A percentile compares a stretch with the other conserved stretches of the same genome.
Evolutionary conservation across 192 early-diverging fungal species (phyloP).

Genomic region (Spizellomyces punctatus): DNA sequence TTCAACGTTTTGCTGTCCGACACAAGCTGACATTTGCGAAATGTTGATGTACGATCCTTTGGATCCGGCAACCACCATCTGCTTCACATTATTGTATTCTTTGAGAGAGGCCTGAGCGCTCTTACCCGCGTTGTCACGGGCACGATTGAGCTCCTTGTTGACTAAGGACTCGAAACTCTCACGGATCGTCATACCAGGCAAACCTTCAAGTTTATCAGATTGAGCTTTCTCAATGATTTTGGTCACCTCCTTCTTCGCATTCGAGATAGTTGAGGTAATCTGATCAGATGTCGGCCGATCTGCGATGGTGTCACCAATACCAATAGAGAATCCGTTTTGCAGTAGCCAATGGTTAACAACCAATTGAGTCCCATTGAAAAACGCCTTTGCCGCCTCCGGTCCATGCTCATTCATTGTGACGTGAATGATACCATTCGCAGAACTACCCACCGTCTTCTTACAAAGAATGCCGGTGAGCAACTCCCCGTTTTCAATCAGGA

Average conservation of each 20-base stretch:
- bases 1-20: slow-evolving; percentile 99
- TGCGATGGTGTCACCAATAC: slow-evolving; percentile 97
- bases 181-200: slow-evolving; percentile 90
- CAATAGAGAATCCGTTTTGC: slow-evolving; percentile 94
- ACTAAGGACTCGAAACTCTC: slow-evolving; percentile 90
- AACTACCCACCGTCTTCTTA: slow-evolving; percentile 91
- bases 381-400: slow-evolving; percentile 78
- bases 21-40: slow-evolving; percentile 97
- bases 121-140: slow-evolving; percentile 91
- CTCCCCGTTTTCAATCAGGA: slow-evolving; percentile 91
- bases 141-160: slow-evolving; percentile 83
- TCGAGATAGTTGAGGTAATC: slow-evolving; percentile 76
- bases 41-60: slow-evolving; percentile 97
- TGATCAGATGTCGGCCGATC: slow-evolving; percentile 75
- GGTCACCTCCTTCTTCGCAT: slow-evolving; percentile 76
- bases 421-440: slow-evolving; percentile 87
- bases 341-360: slow-evolving; percentile 96
- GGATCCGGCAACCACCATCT: slow-evolving; percentile 95
- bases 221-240: slow-evolving; percentile 83
- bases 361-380: slow-evolving; percentile 91
- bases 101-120: slow-evolving; percentile 77
- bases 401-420: slow-evolving; percentile 94
- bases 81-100: slow-evolving; percentile 93
- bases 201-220: slow-evolving; percentile 75
- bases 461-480: slow-evolving; percentile 91